Conservation (phyloP, 2,329 filamentous ascomycete genomes). For the Knufia fluminis region DNA sequence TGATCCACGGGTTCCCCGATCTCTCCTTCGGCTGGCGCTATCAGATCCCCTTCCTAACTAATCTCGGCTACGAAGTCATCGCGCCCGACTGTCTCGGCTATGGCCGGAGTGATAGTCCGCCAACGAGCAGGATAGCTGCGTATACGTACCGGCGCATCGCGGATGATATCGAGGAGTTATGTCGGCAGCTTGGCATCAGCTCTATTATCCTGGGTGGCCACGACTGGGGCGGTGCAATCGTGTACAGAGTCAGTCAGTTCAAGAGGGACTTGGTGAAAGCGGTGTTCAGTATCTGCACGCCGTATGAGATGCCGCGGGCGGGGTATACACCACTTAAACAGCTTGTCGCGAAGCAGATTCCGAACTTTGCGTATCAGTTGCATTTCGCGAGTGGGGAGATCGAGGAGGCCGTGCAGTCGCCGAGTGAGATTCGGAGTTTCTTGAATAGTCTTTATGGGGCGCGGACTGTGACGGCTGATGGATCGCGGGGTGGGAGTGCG, state of each 20-base stretch:
- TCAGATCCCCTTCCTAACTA: constrained; percentile 69
- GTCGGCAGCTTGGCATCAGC: constrained; percentile 45
- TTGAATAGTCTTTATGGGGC: constrained; percentile 65
- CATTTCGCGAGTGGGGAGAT: constrained; percentile 64
- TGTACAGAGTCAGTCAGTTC: constrained; percentile 66
- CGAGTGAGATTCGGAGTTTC: constrained; percentile 58
- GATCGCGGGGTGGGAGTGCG: constrained; percentile 37
- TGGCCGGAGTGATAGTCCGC: constrained; percentile 54
- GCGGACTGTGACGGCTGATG: constrained; percentile 35
- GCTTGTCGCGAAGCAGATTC: constrained; percentile 48
- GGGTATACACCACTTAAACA: constrained; percentile 49
- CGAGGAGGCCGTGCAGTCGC: constrained; percentile 48
- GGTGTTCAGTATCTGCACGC: constrained; percentile 73
- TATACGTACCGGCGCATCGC: constrained; percentile 66
- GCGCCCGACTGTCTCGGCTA: constrained; percentile 84
- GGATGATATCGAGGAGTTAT: constrained; percentile 66
- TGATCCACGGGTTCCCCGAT: constrained; percentile 76
- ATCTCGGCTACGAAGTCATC: constrained; percentile 67
- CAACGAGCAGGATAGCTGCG: constrained; percentile 44
- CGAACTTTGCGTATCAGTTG: constrained; percentile 75
- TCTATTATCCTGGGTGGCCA: constrained; percentile 77
- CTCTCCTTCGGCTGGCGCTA: constrained; percentile 77
- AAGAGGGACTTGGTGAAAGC: constrained; percentile 62
- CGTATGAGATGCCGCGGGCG: constrained; percentile 51
- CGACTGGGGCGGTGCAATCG: constrained; percentile 77